A percentile compares a stretch with the other conserved stretches of the same genome.
These are phyloP conservation scores for Penicillium brasilianum DNA, from an alignment of 2,329 filamentous ascomycete species.

Conservation along the genomic window DNA sequence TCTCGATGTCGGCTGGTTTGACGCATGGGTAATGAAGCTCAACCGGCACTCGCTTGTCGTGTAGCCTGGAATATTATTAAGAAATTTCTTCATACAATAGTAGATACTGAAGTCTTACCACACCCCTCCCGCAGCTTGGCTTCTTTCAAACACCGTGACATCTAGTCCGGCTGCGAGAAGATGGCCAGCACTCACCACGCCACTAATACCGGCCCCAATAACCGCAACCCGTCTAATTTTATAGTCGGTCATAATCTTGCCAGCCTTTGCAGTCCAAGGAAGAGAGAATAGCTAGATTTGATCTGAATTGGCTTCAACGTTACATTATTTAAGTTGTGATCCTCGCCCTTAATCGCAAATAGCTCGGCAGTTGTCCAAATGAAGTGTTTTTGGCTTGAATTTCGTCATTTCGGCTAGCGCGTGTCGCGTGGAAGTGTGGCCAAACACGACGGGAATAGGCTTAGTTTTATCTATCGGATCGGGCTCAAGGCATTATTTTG, in stretches of 20 bases:
- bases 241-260: conserved; percentile 27
- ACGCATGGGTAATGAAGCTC: conserved; percentile 55
- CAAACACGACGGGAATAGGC: background rate
- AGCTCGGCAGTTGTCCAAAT: conserved; percentile 3
- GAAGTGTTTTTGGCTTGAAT: conserved; percentile 15
- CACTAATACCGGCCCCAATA: conserved; percentile 59
- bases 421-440: background rate
- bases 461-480: conserved; percentile 6
- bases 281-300: background rate
- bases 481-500: conserved; percentile 6
- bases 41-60: conserved; percentile 54
- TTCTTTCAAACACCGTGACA: conserved; percentile 61
- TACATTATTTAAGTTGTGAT: background rate
- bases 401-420: conserved; percentile 17
- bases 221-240: conserved; percentile 47
- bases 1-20: conserved; percentile 44
- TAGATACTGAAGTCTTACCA: conserved; percentile 49
- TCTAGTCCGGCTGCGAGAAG: conserved; percentile 53
- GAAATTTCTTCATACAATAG: background rate
- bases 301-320: background rate
- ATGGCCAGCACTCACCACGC: conserved; percentile 55
- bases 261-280: background rate
- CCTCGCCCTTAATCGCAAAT: background rate
- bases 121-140: conserved; percentile 58
- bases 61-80: conserved; percentile 46